Percentiles rank a stretch among this genome's conserved stretches.
Evolutionary conservation across 495 filamentous ascomycete genomes (phyloP).

Genomic region (Penicillium roqueforti): DNA sequence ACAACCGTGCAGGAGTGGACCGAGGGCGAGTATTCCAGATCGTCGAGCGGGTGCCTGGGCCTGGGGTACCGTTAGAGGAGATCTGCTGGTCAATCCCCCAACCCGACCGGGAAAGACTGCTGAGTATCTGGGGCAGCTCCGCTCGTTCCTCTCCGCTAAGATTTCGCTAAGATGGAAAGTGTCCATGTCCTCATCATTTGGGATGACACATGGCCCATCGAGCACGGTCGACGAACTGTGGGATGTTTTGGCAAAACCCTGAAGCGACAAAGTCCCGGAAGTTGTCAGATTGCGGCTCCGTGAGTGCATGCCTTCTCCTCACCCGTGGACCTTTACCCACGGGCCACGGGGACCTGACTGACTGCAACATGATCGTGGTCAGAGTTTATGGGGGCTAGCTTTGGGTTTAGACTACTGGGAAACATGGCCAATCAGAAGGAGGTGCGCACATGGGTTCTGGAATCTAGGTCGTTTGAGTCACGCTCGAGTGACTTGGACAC

Average conservation of each 20-base stretch:
- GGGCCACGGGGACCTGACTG: conserved; percentile 24
- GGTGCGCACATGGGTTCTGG: background rate
- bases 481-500: background rate
- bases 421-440: conserved; percentile 23
- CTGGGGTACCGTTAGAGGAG: conserved; percentile 4
- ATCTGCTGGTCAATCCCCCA: conserved; percentile 1
- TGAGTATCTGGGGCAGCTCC: background rate
- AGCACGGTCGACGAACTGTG: conserved; percentile 24
- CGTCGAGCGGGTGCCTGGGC: conserved; percentile 3
- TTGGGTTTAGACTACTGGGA: conserved; percentile 8
- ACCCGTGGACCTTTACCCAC: conserved; percentile 31
- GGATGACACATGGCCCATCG: conserved; percentile 19
- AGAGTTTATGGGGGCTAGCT: conserved; percentile 23
- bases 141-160: conserved; percentile 1
- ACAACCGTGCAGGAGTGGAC: conserved; percentile 3
- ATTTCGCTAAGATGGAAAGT: background rate
- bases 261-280: conserved; percentile 16
- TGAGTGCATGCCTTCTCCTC: conserved; percentile 18
- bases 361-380: conserved; percentile 34
- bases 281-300: conserved; percentile 15
- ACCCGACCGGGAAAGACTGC: background rate
- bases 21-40: background rate
- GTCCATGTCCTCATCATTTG: background rate
- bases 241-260: conserved; percentile 16
- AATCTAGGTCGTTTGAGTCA: background rate